A percentile compares a stretch with the other conserved stretches of the same genome.
phyloP scores from a whole-genome alignment of 805 yeast genomes.

The Komagataella populi region DNA sequence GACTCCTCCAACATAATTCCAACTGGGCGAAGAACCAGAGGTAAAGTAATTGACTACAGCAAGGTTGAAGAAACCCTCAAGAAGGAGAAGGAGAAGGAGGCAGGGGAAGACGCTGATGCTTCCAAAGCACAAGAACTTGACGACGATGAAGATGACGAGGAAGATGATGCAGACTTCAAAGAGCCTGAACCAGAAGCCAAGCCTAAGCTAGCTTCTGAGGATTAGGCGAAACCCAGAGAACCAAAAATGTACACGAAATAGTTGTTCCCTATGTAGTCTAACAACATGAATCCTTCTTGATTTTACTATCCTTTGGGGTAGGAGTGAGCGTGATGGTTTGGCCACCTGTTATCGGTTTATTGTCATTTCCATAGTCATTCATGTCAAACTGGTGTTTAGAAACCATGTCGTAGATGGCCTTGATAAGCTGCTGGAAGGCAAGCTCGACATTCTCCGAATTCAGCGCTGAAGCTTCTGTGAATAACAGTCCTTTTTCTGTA shows the following conservation, averaged over 20 bases:
- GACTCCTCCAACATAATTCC: conserved; percentile 74
- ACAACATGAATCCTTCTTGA: conserved; percentile 47
- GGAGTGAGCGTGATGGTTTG: conserved; percentile 90
- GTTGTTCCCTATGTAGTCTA: conserved; percentile 20
- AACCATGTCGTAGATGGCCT: conserved; percentile 90
- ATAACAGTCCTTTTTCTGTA: conserved; percentile 78
- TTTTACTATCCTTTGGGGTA: conserved; percentile 69
- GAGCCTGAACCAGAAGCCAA: background rate
- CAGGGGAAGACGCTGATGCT: conserved; percentile 17
- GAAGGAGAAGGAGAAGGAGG: conserved; percentile 30
- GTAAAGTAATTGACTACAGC: conserved; percentile 73
- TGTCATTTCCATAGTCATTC: conserved; percentile 40
- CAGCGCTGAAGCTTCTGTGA: conserved; percentile 93
- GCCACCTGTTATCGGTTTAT: conserved; percentile 36
- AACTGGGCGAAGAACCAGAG: conserved; percentile 83
- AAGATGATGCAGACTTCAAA: conserved; percentile 14
- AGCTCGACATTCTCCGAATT: conserved; percentile 90
- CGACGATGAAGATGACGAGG: conserved; percentile 26
- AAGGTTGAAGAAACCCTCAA: conserved; percentile 67
- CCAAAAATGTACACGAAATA: background rate
- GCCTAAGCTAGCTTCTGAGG: background rate
- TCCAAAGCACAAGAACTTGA: conserved; percentile 25
- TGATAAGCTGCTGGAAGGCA: conserved; percentile 86
- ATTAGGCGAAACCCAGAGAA: background rate
- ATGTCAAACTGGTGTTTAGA: conserved; percentile 85